Conservation (phyloP, 306 rosid genomes). For the Vigna reflexopilosa region DNA sequence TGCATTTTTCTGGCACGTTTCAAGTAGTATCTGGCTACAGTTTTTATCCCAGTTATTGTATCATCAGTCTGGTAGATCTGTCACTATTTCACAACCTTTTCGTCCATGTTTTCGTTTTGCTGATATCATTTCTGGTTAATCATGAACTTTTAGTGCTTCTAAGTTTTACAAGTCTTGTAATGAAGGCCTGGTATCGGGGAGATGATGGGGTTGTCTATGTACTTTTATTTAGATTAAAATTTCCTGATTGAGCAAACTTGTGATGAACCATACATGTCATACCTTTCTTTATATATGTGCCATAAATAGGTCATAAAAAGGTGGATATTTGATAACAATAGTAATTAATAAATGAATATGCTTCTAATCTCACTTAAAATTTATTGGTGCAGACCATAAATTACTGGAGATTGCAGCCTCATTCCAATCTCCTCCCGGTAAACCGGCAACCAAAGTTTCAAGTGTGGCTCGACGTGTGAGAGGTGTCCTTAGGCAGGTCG, state of each 20-base stretch:
- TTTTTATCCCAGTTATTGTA: too few relatives aligned
- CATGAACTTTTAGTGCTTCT: conserved; percentile 15
- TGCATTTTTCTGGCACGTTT: too few relatives aligned
- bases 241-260: conserved; percentile 13
- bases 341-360: not conserved
- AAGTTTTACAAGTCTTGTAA: conserved; percentile 15
- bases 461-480: conserved; percentile 89
- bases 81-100: too few relatives aligned
- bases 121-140: not conserved
- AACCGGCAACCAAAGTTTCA: conserved; percentile 64
- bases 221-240: not conserved
- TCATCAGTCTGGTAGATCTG: too few relatives aligned
- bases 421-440: conserved; percentile 81
- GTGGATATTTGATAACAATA: conserved; percentile 16
- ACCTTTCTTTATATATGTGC: conserved; percentile 18
- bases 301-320: not conserved
- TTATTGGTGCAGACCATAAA: conserved; percentile 69
- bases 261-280: conserved; percentile 21
- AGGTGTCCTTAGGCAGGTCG: conserved; percentile 69
- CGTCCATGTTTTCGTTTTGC: too few relatives aligned
- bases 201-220: not conserved
- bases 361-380: conserved; percentile 29
- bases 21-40: too few relatives aligned
- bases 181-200: not conserved
- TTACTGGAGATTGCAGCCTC: conserved; percentile 90